Conservation (phyloP, 2,329 filamentous ascomycete genomes). For the Sarocladium oryzae region DNA sequence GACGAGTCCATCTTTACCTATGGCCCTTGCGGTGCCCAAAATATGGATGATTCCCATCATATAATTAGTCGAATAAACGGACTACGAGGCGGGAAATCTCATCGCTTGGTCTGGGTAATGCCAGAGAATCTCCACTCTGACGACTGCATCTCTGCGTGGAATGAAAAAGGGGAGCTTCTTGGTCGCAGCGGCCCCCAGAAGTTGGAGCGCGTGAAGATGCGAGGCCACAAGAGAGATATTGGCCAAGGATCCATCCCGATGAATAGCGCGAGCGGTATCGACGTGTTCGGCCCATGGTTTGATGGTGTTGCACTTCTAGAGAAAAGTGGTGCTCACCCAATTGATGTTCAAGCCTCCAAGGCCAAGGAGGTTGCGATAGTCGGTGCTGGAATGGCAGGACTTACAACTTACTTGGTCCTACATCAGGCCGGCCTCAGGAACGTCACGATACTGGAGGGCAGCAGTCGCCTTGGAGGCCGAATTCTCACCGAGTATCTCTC, state of each 20-base stretch:
- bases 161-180: constrained; percentile 22
- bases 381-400: constrained; percentile 58
- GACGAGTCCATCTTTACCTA: constrained; percentile 16
- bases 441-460: constrained; percentile 56
- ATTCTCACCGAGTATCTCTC: constrained; percentile 58
- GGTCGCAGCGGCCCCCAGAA: constrained; percentile 29
- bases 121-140: constrained; percentile 18
- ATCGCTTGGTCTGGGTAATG: constrained; percentile 20
- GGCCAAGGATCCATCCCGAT: constrained; percentile 22
- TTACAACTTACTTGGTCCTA: constrained; percentile 51
- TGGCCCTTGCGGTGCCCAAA: constrained; percentile 15
- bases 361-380: constrained; percentile 54
- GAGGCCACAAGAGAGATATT: constrained; percentile 33
- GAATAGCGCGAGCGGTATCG: constrained; percentile 31
- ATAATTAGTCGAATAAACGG: constrained; percentile 11
- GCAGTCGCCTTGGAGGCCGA: constrained; percentile 54
- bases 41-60: constrained; percentile 15
- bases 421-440: constrained; percentile 50
- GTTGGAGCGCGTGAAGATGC: constrained; percentile 12
- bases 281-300: constrained; percentile 52
- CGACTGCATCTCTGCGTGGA: constrained; percentile 35
- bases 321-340: constrained; percentile 19
- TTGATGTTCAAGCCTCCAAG: constrained; percentile 49
- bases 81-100: constrained; percentile 10
- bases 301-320: constrained; percentile 55